phyloP scores from a whole-genome alignment of 257 asterid species.

The Solanum lignicaule region DNA sequence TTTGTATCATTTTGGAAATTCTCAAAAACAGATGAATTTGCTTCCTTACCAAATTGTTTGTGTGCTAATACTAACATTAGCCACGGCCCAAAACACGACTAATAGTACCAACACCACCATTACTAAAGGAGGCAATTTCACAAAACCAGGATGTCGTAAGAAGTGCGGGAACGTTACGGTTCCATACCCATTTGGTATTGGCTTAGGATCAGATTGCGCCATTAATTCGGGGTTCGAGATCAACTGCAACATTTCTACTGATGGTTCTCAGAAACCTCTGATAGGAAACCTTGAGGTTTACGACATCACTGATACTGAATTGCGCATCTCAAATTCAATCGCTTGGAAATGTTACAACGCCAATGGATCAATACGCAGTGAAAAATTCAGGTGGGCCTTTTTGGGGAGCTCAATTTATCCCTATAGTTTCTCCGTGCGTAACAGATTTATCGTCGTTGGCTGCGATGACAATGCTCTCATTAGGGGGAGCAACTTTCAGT shows the following conservation, averaged over 20 bases:
- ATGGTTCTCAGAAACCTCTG: too few species aligned
- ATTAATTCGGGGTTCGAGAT: conserved; percentile 10
- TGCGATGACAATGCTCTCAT: conserved; percentile 6
- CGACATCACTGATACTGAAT: too few species aligned
- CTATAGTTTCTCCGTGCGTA: neutral
- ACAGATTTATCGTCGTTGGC: conserved; percentile 3
- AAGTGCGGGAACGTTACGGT: conserved; percentile 34
- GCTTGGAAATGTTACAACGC: conserved; percentile 18
- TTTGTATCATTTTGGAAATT: neutral
- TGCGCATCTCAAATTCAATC: too few species aligned
- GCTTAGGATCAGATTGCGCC: conserved; percentile 21
- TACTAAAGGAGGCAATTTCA: neutral
- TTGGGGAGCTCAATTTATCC: conserved; percentile 1
- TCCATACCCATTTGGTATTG: conserved; percentile 40
- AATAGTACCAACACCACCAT: neutral
- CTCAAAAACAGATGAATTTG: neutral
- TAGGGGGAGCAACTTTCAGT: neutral
- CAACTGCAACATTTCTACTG: conserved; percentile 14
- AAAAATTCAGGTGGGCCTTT: conserved; percentile 4
- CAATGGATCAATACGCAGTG: neutral
- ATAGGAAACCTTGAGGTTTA: too few species aligned
- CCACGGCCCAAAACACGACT: neutral
- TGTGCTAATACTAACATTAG: neutral
- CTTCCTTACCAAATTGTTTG: neutral
- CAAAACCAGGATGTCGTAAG: conserved; percentile 23